Conservation (phyloP, 805 yeast genomes). For the Candida ovalis region DNA sequence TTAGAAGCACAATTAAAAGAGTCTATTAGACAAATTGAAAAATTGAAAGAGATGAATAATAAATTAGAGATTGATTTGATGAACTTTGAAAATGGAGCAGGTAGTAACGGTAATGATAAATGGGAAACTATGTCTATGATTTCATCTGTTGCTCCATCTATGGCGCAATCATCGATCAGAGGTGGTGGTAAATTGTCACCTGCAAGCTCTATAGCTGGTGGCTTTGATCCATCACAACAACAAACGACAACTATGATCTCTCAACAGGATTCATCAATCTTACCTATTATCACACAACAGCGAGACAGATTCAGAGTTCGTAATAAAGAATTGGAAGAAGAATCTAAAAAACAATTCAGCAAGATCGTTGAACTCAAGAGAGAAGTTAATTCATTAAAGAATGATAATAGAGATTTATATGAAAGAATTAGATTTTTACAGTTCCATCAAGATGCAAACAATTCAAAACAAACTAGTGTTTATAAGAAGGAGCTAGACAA, state of each 20-base stretch:
- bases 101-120: conserved; percentile 37
- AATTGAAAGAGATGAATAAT: conserved; percentile 44
- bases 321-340: conserved; percentile 81
- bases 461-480: conserved; percentile 1
- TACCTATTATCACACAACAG: conserved; percentile 90
- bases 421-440: conserved; percentile 72
- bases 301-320: conserved; percentile 88
- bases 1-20: conserved; percentile 37
- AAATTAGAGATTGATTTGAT: conserved; percentile 75
- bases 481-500: conserved; percentile 41
- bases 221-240: conserved; percentile 16
- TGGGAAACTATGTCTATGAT: conserved; percentile 66
- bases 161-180: conserved; percentile 3
- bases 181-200: conserved; percentile 40
- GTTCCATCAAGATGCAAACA: conserved; percentile 36
- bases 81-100: conserved; percentile 42
- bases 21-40: conserved; percentile 36
- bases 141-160: conserved; percentile 46
- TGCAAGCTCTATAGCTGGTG: conserved; percentile 49
- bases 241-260: not conserved
- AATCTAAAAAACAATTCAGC: conserved; percentile 54
- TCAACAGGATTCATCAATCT: conserved; percentile 39
- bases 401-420: conserved; percentile 74
- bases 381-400: conserved; percentile 59
- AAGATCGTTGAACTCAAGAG: conserved; percentile 58